Percentiles rank a stretch among this genome's conserved stretches.
Conservation (phyloP, 306 rosid genomes). For the Hippophae tibetana region DNA sequence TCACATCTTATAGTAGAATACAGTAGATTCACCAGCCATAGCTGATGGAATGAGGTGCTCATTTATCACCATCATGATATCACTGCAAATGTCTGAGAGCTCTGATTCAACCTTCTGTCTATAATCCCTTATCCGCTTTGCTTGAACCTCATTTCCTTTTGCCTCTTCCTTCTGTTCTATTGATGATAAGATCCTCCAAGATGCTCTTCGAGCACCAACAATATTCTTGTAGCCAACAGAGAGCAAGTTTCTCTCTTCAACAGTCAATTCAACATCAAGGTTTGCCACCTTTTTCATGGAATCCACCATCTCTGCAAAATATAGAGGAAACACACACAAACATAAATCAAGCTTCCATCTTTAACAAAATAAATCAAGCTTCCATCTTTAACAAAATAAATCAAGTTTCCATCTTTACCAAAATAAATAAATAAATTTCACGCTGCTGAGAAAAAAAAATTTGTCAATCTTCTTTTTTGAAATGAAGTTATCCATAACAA, state of each 20-base stretch:
- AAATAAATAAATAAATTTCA: too few species aligned
- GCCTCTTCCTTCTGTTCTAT: constrained; percentile 36
- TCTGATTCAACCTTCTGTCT: constrained; percentile 35
- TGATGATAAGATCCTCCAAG: constrained; percentile 39
- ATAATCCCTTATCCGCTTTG: constrained; percentile 26
- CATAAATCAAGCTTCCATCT: too few species aligned
- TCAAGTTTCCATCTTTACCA: too few species aligned
- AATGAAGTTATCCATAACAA: too few species aligned
- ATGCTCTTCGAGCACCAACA: constrained; percentile 34
- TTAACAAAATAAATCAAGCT: too few species aligned
- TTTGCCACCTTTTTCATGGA: constrained; percentile 31
- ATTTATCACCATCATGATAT: constrained; percentile 27
- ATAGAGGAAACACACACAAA: too few species aligned
- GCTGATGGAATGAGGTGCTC: constrained; percentile 35
- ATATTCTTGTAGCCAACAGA: constrained; percentile 39
- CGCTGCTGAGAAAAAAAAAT: too few species aligned
- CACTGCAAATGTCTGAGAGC: constrained; percentile 28
- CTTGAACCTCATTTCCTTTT: constrained; percentile 29
- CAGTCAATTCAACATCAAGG: constrained; percentile 37
- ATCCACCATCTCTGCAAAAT: constrained; percentile 31
- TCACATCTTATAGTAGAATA: constrained; percentile 36
- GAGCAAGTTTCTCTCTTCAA: constrained; percentile 31
- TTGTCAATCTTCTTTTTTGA: too few species aligned
- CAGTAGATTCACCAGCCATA: constrained; percentile 29
- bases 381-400: too few species aligned